Evolutionary conservation across 441 rosid species (phyloP), one percentile per base, ranked within the genome.

Genomic region (Adansonia gregorii): DNA sequence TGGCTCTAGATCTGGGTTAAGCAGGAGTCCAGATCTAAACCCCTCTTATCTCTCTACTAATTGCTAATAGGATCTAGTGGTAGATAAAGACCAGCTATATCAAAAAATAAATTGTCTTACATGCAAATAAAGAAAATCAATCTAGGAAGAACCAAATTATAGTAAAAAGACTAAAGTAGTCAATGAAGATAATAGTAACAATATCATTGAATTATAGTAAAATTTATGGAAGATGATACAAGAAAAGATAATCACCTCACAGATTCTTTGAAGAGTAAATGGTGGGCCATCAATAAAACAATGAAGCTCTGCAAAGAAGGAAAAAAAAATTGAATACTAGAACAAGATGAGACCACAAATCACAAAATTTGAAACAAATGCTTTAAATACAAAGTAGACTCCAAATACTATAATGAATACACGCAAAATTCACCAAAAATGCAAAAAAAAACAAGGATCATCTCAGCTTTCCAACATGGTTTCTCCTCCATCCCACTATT

Each of bases 211-310:
- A 63, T 6, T 14, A 45, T 71, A 64, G 51, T 22, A 11, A 73
- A 52, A 60, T 6, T 20, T 55, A n/a, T 6, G 49, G 6, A 54
- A 67, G 17, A 9, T 46, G 51, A 65, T 78, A 54, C 14, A 49
- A 64, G 55, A 71, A 8, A 39, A 79, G 78, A 59, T 7, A 79
- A 82, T 79, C 77, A 93, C 99, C 97, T 95, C 99, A 27, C 97
- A 90, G 20, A 95, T 89, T 83, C 98, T 91, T 81, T 95, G 99
- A 70, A 95, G 86, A 63, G 99, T 93, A 85, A 95, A 95, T 67
- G 99, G 98, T 72, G 99, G 99, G 71, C 99, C 99, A 78, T 91
- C 95, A 12, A 82, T 84, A 61, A 92, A 95, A 81, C 86, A 85
- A 75, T 83, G 84, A 82, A 95, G 92, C 74, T 88, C 99, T 95